These are phyloP conservation scores for Cordyceps cateniannulata DNA, from an alignment of 2,329 filamentous ascomycete genomes.

Conservation along the genomic window DNA sequence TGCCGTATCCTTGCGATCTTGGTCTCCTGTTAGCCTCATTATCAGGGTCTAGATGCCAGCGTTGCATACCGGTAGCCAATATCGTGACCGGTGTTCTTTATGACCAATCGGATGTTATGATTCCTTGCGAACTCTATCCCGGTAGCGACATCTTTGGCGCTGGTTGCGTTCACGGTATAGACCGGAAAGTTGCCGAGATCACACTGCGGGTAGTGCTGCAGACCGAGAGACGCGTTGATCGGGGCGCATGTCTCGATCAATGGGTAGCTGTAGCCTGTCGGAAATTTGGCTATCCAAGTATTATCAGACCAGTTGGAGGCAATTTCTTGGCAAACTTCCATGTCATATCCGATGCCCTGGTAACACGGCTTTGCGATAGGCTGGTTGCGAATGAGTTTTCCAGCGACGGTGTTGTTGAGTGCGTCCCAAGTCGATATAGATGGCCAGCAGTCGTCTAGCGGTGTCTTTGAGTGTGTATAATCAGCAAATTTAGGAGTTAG, in stretches of 20 bases:
- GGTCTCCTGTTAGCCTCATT: not conserved
- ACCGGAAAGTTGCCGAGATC: not conserved
- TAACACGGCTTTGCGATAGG: not conserved
- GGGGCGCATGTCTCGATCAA: too few species aligned
- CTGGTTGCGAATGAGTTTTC: not conserved
- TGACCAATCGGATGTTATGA: not conserved
- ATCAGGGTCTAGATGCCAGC: too few species aligned
- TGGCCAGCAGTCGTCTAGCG: not conserved
- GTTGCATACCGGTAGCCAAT: not conserved
- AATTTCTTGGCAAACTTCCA: not conserved
- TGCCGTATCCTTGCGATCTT: not conserved
- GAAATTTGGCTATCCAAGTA: not conserved
- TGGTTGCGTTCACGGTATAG: slow-evolving; percentile 1
- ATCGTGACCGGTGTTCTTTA: slow-evolving; percentile 3
- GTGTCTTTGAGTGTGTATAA: not conserved
- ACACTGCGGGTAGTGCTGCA: too few species aligned
- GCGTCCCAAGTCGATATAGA: not conserved
- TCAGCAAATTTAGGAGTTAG: not conserved
- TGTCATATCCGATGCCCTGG: not conserved
- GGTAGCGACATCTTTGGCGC: not conserved
- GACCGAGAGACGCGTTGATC: too few species aligned
- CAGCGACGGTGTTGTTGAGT: not conserved
- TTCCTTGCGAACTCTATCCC: not conserved
- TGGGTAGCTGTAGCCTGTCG: not conserved
- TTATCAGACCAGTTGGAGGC: not conserved